phyloP scores from a whole-genome alignment of 768 basidiomycete genomes.

The Termitomyces sp. region DNA sequence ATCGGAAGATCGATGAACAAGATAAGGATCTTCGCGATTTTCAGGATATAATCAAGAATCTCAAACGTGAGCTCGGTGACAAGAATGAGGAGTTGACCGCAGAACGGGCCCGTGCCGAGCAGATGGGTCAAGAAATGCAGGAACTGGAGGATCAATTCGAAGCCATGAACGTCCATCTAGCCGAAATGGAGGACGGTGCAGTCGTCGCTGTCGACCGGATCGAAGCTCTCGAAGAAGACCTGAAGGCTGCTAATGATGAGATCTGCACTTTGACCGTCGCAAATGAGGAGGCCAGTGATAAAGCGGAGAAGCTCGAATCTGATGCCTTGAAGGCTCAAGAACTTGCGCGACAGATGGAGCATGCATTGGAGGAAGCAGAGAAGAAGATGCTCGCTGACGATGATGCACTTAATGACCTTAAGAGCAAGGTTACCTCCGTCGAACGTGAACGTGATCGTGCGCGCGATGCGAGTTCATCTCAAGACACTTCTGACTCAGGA shows the following conservation, averaged over 20 bases:
- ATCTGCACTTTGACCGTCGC: slow-evolving; percentile 37
- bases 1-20: slow-evolving; percentile 46
- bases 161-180: slow-evolving; percentile 43
- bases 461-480: slow-evolving; percentile 31
- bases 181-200: slow-evolving; percentile 61
- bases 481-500: slow-evolving; percentile 16
- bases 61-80: slow-evolving; percentile 39
- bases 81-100: slow-evolving; percentile 31
- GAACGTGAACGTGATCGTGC: slow-evolving; percentile 53
- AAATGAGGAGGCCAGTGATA: slow-evolving; percentile 43
- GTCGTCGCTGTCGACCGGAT: slow-evolving; percentile 44
- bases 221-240: slow-evolving; percentile 51
- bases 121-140: slow-evolving; percentile 30
- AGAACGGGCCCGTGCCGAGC: slow-evolving; percentile 21
- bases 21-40: slow-evolving; percentile 56
- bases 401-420: slow-evolving; percentile 44
- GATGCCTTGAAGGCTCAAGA: slow-evolving; percentile 49
- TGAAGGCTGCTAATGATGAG: slow-evolving; percentile 40
- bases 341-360: slow-evolving; percentile 63
- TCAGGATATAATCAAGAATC: slow-evolving; percentile 32
- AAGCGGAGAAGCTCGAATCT: slow-evolving; percentile 44
- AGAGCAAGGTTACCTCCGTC: slow-evolving; percentile 42
- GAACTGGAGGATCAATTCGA: slow-evolving; percentile 42
- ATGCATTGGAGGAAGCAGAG: slow-evolving; percentile 71
- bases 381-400: slow-evolving; percentile 63